These are phyloP conservation scores for Periconia sp. DNA, from an alignment of 2,329 filamentous ascomycete species.

Conservation along the genomic window DNA sequence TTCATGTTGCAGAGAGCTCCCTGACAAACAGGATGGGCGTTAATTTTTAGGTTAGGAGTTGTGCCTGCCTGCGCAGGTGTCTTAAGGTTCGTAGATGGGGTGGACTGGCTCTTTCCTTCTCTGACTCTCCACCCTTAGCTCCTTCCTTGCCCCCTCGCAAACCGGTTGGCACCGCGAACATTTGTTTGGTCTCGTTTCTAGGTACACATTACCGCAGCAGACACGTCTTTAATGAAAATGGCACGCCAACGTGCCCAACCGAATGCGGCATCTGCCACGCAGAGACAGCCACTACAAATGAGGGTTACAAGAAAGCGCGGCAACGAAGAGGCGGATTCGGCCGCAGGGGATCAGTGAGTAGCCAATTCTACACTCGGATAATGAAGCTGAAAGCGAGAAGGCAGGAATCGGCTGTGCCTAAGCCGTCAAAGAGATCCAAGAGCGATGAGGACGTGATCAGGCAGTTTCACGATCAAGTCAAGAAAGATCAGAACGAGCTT, in stretches of 20 bases:
- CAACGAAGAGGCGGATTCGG: constrained; percentile 9
- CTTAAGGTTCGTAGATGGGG: no score
- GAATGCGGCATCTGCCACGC: background rate
- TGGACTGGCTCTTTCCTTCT: no score
- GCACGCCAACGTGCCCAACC: constrained; percentile 12
- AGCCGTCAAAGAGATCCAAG: constrained; percentile 21
- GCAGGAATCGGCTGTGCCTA: constrained; percentile 19
- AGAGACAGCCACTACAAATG: background rate
- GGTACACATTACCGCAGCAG: no score
- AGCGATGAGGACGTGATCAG: constrained; percentile 23
- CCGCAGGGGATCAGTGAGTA: constrained; percentile 11
- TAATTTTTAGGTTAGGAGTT: no score
- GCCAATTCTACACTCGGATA: background rate
- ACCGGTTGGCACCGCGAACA: no score
- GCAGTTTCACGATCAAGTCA: constrained; percentile 21
- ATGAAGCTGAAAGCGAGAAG: constrained; percentile 13
- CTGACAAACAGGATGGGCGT: no score
- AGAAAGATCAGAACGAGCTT: constrained; percentile 17
- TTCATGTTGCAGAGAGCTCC: no score
- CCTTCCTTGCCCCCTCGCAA: no score
- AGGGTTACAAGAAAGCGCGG: constrained; percentile 3
- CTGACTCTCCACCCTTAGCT: no score
- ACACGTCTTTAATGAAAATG: constrained; percentile 8
- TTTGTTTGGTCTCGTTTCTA: no score
- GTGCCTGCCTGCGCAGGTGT: no score